phyloP scores from a whole-genome alignment of 2,329 filamentous ascomycete genomes.

The Fusarium scirpi region DNA sequence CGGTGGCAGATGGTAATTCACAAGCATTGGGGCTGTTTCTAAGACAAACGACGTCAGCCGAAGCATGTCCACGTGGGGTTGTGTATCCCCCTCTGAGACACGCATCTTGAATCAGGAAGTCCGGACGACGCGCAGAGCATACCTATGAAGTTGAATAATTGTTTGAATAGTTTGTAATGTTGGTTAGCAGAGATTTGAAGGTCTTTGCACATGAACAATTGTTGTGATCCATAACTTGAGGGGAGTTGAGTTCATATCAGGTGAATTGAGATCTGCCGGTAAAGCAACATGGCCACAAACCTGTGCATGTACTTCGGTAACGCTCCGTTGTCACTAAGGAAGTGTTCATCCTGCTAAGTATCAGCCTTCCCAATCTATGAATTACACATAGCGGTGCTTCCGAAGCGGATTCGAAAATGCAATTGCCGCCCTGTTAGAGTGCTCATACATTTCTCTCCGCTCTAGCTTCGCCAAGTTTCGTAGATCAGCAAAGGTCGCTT shows the following conservation, averaged over 20 bases:
- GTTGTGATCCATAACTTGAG: background rate
- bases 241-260: background rate
- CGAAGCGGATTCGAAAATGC: background rate
- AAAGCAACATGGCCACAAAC: background rate
- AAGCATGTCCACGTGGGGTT: background rate
- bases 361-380: background rate
- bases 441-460: background rate
- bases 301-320: slow-evolving; percentile 6
- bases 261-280: background rate
- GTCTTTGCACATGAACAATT: background rate
- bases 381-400: background rate
- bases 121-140: background rate
- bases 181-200: background rate
- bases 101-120: background rate
- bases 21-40: slow-evolving; percentile 4
- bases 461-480: background rate
- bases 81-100: slow-evolving; percentile 5
- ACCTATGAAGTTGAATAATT: background rate
- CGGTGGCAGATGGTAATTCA: background rate
- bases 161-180: background rate
- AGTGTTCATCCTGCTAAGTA: background rate
- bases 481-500: background rate
- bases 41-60: background rate
- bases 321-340: background rate
- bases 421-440: background rate